phyloP scores from a whole-genome alignment of 2,329 filamentous ascomycete genomes.

The Calonectria naviculata region DNA sequence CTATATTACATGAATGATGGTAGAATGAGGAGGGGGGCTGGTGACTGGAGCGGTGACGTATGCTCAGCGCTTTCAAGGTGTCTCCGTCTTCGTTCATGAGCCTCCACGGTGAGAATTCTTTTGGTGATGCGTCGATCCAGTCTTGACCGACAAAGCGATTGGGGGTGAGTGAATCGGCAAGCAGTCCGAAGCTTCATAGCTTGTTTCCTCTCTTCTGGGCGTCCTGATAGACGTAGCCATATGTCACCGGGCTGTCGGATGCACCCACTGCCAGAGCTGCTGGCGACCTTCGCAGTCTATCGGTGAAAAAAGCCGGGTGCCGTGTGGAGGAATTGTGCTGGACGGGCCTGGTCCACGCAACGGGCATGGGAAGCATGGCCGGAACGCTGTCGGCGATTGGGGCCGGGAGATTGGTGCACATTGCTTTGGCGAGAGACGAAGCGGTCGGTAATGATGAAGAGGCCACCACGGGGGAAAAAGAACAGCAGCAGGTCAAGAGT shows the following conservation, averaged over 20 bases:
- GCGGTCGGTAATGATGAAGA: not conserved
- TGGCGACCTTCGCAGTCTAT: slow-evolving; percentile 67
- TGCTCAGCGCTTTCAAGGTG: not conserved
- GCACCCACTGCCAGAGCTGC: slow-evolving; percentile 42
- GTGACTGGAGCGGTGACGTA: not conserved
- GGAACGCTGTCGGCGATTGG: slow-evolving; percentile 11
- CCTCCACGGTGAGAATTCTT: not conserved
- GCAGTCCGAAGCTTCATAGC: slow-evolving; percentile 46
- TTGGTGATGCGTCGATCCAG: not conserved
- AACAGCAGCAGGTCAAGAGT: not conserved
- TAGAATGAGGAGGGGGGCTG: not conserved
- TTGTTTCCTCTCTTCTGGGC: slow-evolving; percentile 43
- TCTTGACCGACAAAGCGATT: slow-evolving; percentile 1
- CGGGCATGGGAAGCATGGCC: slow-evolving; percentile 23
- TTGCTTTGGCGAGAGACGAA: not conserved
- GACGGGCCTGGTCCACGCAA: slow-evolving; percentile 12
- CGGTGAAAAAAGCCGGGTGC: slow-evolving; percentile 83
- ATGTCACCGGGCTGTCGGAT: slow-evolving; percentile 62
- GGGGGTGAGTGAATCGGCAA: slow-evolving; percentile 1
- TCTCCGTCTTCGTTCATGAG: not conserved
- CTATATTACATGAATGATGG: not conserved
- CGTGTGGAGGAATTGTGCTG: slow-evolving; percentile 60
- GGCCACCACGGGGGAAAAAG: not conserved
- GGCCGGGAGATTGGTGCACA: slow-evolving; percentile 11
- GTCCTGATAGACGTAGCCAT: slow-evolving; percentile 71